These are phyloP conservation scores for Arachis monticola DNA, from an alignment of 331 rosid genomes.

Conservation along the genomic window DNA sequence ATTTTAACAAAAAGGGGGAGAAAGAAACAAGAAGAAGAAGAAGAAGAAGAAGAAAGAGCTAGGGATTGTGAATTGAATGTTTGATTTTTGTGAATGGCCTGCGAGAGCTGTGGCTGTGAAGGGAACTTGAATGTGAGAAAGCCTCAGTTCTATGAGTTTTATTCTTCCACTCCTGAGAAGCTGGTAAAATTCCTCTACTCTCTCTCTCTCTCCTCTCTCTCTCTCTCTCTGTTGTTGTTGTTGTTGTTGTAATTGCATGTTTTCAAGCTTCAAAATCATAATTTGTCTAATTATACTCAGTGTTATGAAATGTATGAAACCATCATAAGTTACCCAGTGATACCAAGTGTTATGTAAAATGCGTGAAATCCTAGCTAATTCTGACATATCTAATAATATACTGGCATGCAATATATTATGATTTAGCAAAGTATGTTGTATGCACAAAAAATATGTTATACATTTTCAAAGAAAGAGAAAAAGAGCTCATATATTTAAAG, in stretches of 20 bases:
- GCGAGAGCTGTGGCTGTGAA: conserved; percentile 42
- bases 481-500: neutral
- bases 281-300: neutral
- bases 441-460: neutral
- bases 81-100: conserved; percentile 50
- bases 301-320: conserved; percentile 4
- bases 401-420: neutral
- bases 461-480: neutral
- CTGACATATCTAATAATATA: neutral
- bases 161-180: conserved; percentile 64
- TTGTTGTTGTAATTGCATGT: conserved; percentile 27
- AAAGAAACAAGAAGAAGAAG: neutral
- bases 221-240: neutral
- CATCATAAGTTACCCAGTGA: neutral
- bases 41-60: neutral
- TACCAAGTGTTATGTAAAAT: neutral
- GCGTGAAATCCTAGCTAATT: neutral
- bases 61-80: neutral
- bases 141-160: conserved; percentile 77
- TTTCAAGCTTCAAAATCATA: neutral
- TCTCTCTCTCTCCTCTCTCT: neutral
- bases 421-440: neutral
- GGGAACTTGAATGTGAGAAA: conserved; percentile 56
- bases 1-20: neutral
- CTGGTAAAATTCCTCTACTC: conserved; percentile 53